A percentile compares a stretch with the other conserved stretches of the same genome.
Evolutionary conservation across 2,329 filamentous ascomycete species (phyloP).

Genomic region (Mariannaea elegans): DNA sequence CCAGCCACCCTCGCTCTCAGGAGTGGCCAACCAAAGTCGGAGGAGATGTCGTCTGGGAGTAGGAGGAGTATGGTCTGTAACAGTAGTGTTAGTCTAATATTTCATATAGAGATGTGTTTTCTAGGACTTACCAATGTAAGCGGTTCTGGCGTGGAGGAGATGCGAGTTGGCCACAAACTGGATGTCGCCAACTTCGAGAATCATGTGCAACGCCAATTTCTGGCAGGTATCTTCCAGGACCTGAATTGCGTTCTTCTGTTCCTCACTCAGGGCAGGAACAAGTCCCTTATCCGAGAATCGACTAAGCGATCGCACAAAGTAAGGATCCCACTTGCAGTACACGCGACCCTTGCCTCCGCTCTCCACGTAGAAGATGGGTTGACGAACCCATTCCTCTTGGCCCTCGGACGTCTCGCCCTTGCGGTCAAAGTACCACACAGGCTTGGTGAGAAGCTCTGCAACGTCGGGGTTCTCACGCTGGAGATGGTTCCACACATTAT

Average conservation of each 20-base stretch:
- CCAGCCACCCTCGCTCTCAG: slow-evolving; percentile 86
- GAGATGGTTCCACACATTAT: slow-evolving; percentile 83
- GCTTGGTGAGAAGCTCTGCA: slow-evolving; percentile 76
- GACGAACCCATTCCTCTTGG: slow-evolving; percentile 77
- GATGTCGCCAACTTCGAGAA: slow-evolving; percentile 87
- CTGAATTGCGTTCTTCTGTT: slow-evolving; percentile 73
- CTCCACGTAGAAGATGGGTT: slow-evolving; percentile 81
- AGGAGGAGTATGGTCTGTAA: slow-evolving; percentile 65
- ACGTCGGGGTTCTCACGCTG: slow-evolving; percentile 81
- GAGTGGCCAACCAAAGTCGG: slow-evolving; percentile 84
- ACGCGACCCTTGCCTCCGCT: slow-evolving; percentile 63
- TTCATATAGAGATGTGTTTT: accelerated
- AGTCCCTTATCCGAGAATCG: slow-evolving; percentile 78
- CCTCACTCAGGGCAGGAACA: slow-evolving; percentile 75
- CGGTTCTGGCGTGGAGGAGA: slow-evolving; percentile 82
- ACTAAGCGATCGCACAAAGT: slow-evolving; percentile 80
- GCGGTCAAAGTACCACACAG: slow-evolving; percentile 91
- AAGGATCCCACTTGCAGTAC: slow-evolving; percentile 85
- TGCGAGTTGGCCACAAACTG: slow-evolving; percentile 86
- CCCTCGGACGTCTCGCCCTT: slow-evolving; percentile 83
- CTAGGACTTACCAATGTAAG: slow-evolving; percentile 63
- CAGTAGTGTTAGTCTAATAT: slow-evolving; percentile 12
- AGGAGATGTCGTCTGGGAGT: slow-evolving; percentile 80
- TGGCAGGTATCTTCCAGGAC: slow-evolving; percentile 75
- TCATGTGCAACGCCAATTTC: slow-evolving; percentile 79